phyloP scores from a whole-genome alignment of 1,284 basidiomycete species.

The Leccinum pachyderme region DNA sequence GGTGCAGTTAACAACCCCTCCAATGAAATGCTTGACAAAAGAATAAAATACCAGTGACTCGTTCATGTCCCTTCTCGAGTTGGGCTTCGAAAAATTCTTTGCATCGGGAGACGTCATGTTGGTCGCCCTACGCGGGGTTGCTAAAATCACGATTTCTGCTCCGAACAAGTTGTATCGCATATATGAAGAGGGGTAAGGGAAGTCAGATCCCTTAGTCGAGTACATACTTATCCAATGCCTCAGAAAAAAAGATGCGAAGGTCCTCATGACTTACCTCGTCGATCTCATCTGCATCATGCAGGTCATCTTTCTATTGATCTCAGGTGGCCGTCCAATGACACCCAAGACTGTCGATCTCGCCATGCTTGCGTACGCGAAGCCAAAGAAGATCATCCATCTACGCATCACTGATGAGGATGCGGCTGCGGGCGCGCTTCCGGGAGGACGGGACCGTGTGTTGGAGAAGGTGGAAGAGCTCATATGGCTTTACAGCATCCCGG shows the following conservation, averaged over 20 bases:
- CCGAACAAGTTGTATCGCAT: conserved; percentile 4
- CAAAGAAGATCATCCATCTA: neutral
- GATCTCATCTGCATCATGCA: conserved; percentile 18
- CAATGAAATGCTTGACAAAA: neutral
- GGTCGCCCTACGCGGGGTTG: neutral
- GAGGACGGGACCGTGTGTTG: conserved; percentile 10
- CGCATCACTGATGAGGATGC: neutral
- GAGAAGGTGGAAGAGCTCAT: conserved; percentile 13
- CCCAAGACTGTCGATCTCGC: neutral
- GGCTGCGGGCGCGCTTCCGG: neutral
- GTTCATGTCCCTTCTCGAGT: neutral
- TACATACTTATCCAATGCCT: neutral
- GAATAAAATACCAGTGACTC: neutral
- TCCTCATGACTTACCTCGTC: conserved; percentile 22
- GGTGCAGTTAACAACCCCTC: neutral
- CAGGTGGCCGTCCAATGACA: neutral
- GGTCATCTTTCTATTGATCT: conserved; percentile 12
- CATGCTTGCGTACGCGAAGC: neutral
- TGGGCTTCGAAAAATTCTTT: neutral
- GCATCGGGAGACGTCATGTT: neutral
- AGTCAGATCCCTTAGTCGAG: neutral
- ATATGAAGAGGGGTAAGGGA: conserved; percentile 9
- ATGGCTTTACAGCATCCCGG: conserved; percentile 13
- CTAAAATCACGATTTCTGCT: conserved; percentile 6
- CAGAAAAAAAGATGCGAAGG: conserved; percentile 10